A percentile compares a stretch with the other conserved stretches of the same genome.
phyloP scores from a whole-genome alignment of 768 basidiomycete species.

The Plicaturopsis crispa region DNA sequence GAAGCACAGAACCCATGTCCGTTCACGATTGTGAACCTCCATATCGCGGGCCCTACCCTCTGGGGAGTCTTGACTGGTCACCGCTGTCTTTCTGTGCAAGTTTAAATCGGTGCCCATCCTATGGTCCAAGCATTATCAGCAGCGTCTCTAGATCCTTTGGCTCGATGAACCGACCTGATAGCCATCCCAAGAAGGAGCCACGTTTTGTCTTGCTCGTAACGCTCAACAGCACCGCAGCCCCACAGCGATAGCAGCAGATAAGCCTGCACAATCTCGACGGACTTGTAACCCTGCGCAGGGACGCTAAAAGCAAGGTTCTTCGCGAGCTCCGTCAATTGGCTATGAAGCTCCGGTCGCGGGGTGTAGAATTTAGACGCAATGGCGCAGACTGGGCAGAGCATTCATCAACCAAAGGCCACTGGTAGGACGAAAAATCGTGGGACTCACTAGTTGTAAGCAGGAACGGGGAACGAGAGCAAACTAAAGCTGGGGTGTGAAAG shows the following conservation, averaged over 20 bases:
- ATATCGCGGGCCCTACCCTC: conserved; percentile 73
- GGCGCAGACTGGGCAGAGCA: conserved; percentile 67
- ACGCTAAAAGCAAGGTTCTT: conserved; percentile 86
- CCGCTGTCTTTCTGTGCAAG: conserved; percentile 78
- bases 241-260: conserved; percentile 85
- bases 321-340: conserved; percentile 70
- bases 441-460: conserved; percentile 83
- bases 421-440: conserved; percentile 3
- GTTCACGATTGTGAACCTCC: conserved; percentile 90
- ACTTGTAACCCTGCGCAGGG: conserved; percentile 83
- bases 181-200: conserved; percentile 88
- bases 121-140: conserved; percentile 4
- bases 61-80: conserved; percentile 55
- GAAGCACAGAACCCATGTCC: conserved; percentile 90
- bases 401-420: neutral
- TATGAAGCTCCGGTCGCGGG: conserved; percentile 73
- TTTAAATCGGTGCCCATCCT: conserved; percentile 97
- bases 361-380: conserved; percentile 88
- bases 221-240: conserved; percentile 92
- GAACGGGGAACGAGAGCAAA: conserved; percentile 93
- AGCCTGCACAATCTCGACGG: conserved; percentile 92
- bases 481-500: conserved; percentile 90
- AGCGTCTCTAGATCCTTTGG: conserved; percentile 1
- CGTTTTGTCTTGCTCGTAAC: conserved; percentile 94
- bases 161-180: conserved; percentile 45